phyloP scores from a whole-genome alignment of 768 basidiomycete species.

The Mycena maculata region DNA sequence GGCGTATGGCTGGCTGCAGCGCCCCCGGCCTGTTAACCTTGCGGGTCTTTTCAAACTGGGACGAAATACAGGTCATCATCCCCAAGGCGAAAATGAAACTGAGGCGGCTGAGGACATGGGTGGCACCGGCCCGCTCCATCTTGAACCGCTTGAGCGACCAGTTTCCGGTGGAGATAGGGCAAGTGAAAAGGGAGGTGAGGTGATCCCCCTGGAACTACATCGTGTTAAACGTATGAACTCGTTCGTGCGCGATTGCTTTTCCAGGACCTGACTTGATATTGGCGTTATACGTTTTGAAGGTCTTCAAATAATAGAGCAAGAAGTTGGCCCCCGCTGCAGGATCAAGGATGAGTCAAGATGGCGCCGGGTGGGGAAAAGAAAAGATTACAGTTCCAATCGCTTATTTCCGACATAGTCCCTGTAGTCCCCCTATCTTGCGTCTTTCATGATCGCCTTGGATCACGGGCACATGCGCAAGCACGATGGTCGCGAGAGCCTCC shows the following conservation, averaged over 20 bases:
- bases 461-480: conserved; percentile 97
- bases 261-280: conserved; percentile 96
- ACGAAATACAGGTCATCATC: conserved; percentile 99
- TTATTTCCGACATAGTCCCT: conserved; percentile 99
- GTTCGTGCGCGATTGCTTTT: conserved; percentile 93
- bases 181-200: conserved; percentile 95
- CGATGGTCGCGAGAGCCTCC: conserved; percentile 96
- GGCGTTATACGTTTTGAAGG: conserved; percentile 97
- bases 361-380: conserved; percentile 1
- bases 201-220: conserved; percentile 98
- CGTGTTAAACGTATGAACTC: conserved; percentile 93
- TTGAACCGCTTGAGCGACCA: conserved; percentile 99
- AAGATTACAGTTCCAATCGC: conserved; percentile 87
- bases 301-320: conserved; percentile 97
- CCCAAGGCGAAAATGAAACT: conserved; percentile 98
- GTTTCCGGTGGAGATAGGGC: conserved; percentile 98
- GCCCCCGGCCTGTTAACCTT: conserved; percentile 98
- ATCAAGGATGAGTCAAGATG: conserved; percentile 20
- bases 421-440: conserved; percentile 97
- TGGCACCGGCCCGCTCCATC: conserved; percentile 98
- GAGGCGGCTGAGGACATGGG: conserved; percentile 94
- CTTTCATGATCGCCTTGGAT: conserved; percentile 97
- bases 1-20: conserved; percentile 98
- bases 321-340: conserved; percentile 89
- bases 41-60: conserved; percentile 98